A percentile compares a stretch with the other conserved stretches of the same genome.
Evolutionary conservation across 2,329 filamentous ascomycete species (phyloP).

Genomic region (Hymenoscyphus fructigenus): DNA sequence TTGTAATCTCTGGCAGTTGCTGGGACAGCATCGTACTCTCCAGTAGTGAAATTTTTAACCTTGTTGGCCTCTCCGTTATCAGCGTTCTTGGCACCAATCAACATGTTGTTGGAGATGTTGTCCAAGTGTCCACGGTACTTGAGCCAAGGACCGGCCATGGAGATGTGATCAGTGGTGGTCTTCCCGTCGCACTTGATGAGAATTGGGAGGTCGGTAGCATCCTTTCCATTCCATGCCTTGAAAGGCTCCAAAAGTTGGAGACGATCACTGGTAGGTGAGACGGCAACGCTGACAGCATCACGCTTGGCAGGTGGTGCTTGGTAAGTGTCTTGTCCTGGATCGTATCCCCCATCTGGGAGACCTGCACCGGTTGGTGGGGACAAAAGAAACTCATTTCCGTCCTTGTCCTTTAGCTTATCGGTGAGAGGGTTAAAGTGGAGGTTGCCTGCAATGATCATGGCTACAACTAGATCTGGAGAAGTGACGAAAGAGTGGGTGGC

Average conservation of each 20-base stretch:
- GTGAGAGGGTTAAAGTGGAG: constrained; percentile 94
- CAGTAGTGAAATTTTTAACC: constrained; percentile 85
- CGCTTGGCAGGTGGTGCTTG: constrained; percentile 89
- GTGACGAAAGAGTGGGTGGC: constrained; percentile 92
- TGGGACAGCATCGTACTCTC: constrained; percentile 83
- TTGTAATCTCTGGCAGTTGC: constrained; percentile 98
- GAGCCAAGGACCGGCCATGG: constrained; percentile 94
- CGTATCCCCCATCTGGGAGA: constrained; percentile 80
- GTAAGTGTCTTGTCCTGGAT: constrained; percentile 90
- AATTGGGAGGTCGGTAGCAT: constrained; percentile 79
- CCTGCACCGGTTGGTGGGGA: constrained; percentile 75
- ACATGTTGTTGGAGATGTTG: constrained; percentile 99
- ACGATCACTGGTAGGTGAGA: constrained; percentile 87
- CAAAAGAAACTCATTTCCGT: constrained; percentile 95
- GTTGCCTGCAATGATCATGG: constrained; percentile 77
- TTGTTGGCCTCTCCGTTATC: constrained; percentile 98
- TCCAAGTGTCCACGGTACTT: constrained; percentile 99
- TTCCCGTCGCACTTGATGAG: constrained; percentile 96
- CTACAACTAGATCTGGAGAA: constrained; percentile 86
- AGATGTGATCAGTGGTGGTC: constrained; percentile 97
- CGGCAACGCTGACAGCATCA: constrained; percentile 68
- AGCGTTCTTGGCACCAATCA: constrained; percentile 95
- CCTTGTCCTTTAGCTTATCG: constrained; percentile 88
- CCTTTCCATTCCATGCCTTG: constrained; percentile 87
- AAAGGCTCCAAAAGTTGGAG: constrained; percentile 91